phyloP scores from a whole-genome alignment of 139 green algal species.

The Tetradesmus lagerheimii region DNA sequence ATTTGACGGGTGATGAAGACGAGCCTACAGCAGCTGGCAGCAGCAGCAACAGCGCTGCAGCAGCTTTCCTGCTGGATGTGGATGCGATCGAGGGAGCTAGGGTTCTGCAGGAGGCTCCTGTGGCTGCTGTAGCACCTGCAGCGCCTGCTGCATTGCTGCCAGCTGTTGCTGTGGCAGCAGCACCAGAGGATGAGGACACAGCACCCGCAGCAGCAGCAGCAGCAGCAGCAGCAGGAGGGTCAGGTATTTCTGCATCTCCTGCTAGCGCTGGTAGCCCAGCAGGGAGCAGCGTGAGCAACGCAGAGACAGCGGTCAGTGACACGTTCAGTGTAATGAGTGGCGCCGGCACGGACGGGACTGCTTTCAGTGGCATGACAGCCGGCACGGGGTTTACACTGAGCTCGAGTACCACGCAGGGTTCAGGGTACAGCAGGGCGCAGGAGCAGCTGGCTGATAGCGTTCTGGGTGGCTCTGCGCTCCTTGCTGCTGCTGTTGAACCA shows the following conservation, averaged over 20 bases:
- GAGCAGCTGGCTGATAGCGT: slow-evolving; percentile 41
- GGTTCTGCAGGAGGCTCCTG: not conserved
- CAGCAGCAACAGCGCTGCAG: slow-evolving; percentile 12
- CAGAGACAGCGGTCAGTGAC: not conserved
- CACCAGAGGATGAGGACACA: not conserved
- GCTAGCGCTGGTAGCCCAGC: not conserved
- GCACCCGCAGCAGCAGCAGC: slow-evolving; percentile 9
- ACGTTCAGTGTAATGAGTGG: not conserved
- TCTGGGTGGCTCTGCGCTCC: not conserved
- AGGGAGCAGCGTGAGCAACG: not conserved
- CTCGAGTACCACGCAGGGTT: slow-evolving; percentile 6
- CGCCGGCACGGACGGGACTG: not conserved
- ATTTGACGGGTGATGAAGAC: not conserved
- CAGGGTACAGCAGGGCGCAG: not conserved
- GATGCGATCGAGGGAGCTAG: not conserved
- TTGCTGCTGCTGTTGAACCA: not conserved
- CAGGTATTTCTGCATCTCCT: not conserved
- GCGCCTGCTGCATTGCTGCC: not conserved
- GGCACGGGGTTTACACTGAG: slow-evolving; percentile 32
- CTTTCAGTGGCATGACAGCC: slow-evolving; percentile 42
- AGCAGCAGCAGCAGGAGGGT: not conserved
- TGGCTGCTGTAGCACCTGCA: not conserved
- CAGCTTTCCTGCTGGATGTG: not conserved
- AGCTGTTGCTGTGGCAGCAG: not conserved
- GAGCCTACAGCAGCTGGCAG: not conserved